These are phyloP conservation scores for Rhododendron molle DNA, from an alignment of 148 eudicot genomes.

Conservation along the genomic window DNA sequence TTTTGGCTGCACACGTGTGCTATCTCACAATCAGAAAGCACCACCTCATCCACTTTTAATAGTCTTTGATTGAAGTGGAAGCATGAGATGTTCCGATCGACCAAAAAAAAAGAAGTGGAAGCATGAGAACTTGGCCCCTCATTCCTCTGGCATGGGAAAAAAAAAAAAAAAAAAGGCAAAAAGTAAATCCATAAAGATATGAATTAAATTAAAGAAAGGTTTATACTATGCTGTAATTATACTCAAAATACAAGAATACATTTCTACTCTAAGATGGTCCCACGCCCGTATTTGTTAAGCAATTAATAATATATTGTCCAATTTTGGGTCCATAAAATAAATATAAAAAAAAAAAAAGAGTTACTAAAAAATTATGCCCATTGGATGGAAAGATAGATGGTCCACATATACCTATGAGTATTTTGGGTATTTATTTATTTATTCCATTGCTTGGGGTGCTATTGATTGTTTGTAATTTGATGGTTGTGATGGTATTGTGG, in stretches of 20 bases:
- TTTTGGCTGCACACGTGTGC: not conserved
- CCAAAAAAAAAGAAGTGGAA: no score
- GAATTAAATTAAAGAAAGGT: not conserved
- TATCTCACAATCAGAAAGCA: constrained; percentile 5
- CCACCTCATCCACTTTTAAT: constrained; percentile 4
- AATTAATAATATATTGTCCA: not conserved
- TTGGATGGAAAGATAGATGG: not conserved
- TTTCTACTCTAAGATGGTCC: constrained; percentile 4
- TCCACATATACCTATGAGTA: not conserved
- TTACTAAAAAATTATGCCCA: not conserved
- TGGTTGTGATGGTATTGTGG: not conserved
- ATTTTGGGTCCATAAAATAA: not conserved
- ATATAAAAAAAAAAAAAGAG: not conserved
- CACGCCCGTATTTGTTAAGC: not conserved
- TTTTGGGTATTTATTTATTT: not conserved
- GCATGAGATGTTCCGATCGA: no score
- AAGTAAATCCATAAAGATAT: not conserved
- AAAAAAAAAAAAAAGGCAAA: not conserved
- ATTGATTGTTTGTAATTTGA: not conserved
- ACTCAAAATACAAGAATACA: constrained; percentile 8
- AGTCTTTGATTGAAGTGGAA: not conserved
- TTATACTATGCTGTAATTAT: not conserved
- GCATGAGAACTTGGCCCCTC: not conserved
- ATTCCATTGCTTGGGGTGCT: not conserved
- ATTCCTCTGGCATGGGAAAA: not conserved